Conservation (phyloP, 768 basidiomycete genomes). For the Pulveroboletus ravenelii region DNA sequence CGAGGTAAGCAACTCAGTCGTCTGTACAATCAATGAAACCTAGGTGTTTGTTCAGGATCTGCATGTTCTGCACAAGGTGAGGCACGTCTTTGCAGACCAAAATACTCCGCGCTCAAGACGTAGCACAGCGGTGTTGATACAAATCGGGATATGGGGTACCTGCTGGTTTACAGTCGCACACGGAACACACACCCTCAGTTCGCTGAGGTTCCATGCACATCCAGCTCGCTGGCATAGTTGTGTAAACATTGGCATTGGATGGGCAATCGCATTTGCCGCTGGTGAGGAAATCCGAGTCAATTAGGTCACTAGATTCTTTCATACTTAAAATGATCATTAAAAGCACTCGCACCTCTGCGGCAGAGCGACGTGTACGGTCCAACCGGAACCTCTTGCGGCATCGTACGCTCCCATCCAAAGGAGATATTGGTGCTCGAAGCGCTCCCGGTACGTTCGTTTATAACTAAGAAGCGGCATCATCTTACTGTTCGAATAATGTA, state of each 20-base stretch:
- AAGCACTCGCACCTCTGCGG: conserved; percentile 35
- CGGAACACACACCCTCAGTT: conserved; percentile 63
- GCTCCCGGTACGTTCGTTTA: conserved; percentile 47
- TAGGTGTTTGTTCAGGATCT: conserved; percentile 32
- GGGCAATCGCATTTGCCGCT: conserved; percentile 44
- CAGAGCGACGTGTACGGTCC: conserved; percentile 46
- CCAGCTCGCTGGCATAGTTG: conserved; percentile 47
- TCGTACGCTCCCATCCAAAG: conserved; percentile 39
- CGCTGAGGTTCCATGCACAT: conserved; percentile 53
- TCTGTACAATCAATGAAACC: not conserved
- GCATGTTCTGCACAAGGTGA: conserved; percentile 61
- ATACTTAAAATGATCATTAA: conserved; percentile 16
- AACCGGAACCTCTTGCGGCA: conserved; percentile 48
- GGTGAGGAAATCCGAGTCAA: conserved; percentile 38
- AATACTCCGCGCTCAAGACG: not conserved
- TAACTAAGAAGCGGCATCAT: not conserved
- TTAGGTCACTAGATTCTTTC: not conserved
- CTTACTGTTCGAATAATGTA: conserved; percentile 21
- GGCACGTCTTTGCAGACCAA: not conserved
- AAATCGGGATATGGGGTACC: conserved; percentile 56
- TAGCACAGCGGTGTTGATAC: conserved; percentile 48
- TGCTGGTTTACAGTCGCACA: conserved; percentile 64
- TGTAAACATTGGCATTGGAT: conserved; percentile 45
- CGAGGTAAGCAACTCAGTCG: conserved; percentile 36
- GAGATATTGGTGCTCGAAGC: conserved; percentile 51